Evolutionary conservation across 1,139 yeast species (phyloP).

Genomic region (Scheffersomyces insectosa): DNA sequence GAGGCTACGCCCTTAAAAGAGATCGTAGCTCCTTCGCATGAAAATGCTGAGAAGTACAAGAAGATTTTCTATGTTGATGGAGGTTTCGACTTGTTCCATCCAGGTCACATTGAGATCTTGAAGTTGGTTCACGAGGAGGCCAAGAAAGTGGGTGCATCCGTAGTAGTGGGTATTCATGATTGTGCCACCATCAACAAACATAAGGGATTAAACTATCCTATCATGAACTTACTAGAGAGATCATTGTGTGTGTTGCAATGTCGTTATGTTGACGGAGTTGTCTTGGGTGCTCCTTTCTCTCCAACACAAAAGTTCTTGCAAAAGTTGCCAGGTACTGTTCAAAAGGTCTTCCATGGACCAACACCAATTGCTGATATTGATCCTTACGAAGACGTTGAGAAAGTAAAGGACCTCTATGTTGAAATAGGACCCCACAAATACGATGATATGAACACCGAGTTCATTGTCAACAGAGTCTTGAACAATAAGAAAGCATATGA

Average conservation of each 20-base stretch:
- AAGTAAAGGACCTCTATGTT: conserved; percentile 37
- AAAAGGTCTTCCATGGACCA: conserved; percentile 64
- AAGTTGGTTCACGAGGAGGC: conserved; percentile 44
- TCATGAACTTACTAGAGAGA: conserved; percentile 86
- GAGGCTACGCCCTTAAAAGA: conserved; percentile 23
- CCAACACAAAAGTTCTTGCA: conserved; percentile 45
- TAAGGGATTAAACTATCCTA: conserved; percentile 73
- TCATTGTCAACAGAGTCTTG: conserved; percentile 69
- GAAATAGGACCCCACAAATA: conserved; percentile 56
- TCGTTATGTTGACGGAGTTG: conserved; percentile 74
- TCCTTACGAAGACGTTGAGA: conserved; percentile 42
- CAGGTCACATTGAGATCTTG: conserved; percentile 84
- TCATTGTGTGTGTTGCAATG: conserved; percentile 87
- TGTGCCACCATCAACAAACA: conserved; percentile 57
- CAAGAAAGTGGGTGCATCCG: conserved; percentile 37
- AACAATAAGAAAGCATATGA: conserved; percentile 66
- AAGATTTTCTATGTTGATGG: conserved; percentile 69
- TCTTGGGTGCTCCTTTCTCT: conserved; percentile 65
- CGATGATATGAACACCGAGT: conserved; percentile 60
- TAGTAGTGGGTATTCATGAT: conserved; percentile 71
- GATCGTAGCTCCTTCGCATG: conserved; percentile 36
- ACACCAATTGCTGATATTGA: conserved; percentile 39
- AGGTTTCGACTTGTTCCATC: conserved; percentile 87
- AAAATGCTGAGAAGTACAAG: conserved; percentile 27
- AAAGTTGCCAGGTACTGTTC: conserved; percentile 40